phyloP scores from a whole-genome alignment of 1,139 yeast genomes.

The Meyerozyma carpophila region DNA sequence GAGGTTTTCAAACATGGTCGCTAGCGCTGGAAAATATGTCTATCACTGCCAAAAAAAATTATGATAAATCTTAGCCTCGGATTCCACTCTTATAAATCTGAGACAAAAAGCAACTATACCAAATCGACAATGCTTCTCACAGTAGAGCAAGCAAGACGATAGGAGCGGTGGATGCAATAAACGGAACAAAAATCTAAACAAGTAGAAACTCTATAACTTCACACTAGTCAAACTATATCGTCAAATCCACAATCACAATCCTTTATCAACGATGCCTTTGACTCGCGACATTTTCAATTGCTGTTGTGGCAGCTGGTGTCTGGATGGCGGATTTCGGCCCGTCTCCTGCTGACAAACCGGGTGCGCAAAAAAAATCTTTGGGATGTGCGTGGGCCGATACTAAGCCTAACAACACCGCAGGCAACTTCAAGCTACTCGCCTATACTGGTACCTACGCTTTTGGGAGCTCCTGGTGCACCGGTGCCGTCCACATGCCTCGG shows the following conservation, averaged over 20 bases:
- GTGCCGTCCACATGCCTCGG: not conserved
- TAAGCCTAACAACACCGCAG: too few relatives aligned
- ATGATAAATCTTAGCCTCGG: not conserved
- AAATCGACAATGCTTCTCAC: not conserved
- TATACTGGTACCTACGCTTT: not conserved
- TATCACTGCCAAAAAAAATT: not conserved
- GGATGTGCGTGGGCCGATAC: too few relatives aligned
- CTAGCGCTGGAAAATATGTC: not conserved
- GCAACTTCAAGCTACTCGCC: not conserved
- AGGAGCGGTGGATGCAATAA: not conserved
- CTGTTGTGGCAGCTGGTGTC: not conserved
- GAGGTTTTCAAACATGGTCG: conserved; percentile 49
- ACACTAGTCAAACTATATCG: not conserved
- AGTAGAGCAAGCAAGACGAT: not conserved
- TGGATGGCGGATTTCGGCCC: not conserved
- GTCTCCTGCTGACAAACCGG: not conserved
- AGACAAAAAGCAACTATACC: not conserved
- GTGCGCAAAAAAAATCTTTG: too few relatives aligned
- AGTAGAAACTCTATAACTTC: not conserved
- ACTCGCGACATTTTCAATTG: conserved; percentile 1
- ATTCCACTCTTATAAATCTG: not conserved
- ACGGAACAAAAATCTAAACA: not conserved
- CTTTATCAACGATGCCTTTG: not conserved
- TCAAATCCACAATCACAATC: not conserved
- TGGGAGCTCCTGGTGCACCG: not conserved